Evolutionary conservation across 371 early-diverging fungal genomes (phyloP).

Genomic region (Rhizopus arrhizus): DNA sequence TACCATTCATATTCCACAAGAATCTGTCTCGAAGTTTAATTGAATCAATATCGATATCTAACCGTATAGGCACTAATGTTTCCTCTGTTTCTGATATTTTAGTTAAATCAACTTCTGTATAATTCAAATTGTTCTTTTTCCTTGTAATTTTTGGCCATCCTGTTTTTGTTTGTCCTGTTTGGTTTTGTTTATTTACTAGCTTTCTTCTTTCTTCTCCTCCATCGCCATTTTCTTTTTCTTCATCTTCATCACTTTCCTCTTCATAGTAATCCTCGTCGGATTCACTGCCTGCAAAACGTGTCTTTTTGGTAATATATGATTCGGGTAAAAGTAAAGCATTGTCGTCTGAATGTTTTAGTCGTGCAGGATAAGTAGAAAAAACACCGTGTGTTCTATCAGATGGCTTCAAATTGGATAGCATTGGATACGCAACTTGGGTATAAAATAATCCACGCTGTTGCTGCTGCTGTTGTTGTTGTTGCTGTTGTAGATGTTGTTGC

Average conservation of each 20-base stretch:
- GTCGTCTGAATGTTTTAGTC: slow-evolving; percentile 47
- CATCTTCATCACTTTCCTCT: slow-evolving; percentile 37
- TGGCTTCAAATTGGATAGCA: slow-evolving; percentile 22
- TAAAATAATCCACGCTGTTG: slow-evolving; percentile 18
- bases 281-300: slow-evolving; percentile 27
- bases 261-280: slow-evolving; percentile 16
- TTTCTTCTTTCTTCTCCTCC: slow-evolving; percentile 16
- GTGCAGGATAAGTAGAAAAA: slow-evolving; percentile 49
- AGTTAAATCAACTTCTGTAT: slow-evolving; percentile 4
- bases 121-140: slow-evolving; percentile 36
- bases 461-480: slow-evolving; percentile 3
- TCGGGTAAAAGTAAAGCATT: slow-evolving; percentile 48
- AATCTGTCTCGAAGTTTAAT: slow-evolving; percentile 74
- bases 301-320: slow-evolving; percentile 38
- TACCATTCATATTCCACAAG: slow-evolving; percentile 84
- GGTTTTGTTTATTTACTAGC: slow-evolving; percentile 9
- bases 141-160: slow-evolving; percentile 32
- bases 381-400: slow-evolving; percentile 39
- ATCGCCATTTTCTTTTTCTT: slow-evolving; percentile 19
- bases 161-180: slow-evolving; percentile 12
- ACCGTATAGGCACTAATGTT: slow-evolving; percentile 74
- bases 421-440: slow-evolving; percentile 28
- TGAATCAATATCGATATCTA: slow-evolving; percentile 83
- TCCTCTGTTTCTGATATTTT: slow-evolving; percentile 63
- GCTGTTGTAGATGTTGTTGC: neutral